phyloP scores from a whole-genome alignment of 768 basidiomycete genomes.

The Antrodiella citrinella region DNA sequence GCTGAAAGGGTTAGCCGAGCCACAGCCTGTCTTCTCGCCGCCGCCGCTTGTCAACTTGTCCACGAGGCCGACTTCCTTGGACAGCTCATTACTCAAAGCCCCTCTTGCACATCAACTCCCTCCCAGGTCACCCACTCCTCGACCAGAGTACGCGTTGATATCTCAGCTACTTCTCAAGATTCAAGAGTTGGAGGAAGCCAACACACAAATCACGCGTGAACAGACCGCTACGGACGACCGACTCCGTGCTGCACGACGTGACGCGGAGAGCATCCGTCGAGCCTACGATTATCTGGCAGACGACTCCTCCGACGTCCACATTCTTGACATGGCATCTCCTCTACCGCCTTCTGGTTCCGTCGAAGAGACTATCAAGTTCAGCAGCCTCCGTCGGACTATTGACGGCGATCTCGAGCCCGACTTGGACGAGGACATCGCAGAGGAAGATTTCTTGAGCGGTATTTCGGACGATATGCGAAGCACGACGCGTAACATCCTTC shows the following conservation, averaged over 20 bases:
- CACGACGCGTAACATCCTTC: constrained; percentile 15
- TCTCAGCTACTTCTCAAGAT: constrained; percentile 68
- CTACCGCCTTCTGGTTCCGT: constrained; percentile 15
- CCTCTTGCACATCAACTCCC: constrained; percentile 5
- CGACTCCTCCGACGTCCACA: constrained; percentile 41
- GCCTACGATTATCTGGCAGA: constrained; percentile 64
- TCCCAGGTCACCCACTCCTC: constrained; percentile 6
- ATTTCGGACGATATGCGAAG: constrained; percentile 20
- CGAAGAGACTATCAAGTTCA: constrained; percentile 36
- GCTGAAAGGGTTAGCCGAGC: constrained; percentile 1
- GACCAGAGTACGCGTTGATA: constrained; percentile 42
- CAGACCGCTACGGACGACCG: constrained; percentile 55
- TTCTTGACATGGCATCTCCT: constrained; percentile 17
- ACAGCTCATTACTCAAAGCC: constrained; percentile 12
- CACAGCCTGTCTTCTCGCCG: not conserved
- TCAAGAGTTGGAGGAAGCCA: constrained; percentile 68
- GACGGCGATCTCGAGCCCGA: constrained; percentile 8
- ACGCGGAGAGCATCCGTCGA: constrained; percentile 61
- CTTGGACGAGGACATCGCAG: constrained; percentile 11
- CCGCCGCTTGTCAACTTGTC: not conserved
- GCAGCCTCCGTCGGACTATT: constrained; percentile 37
- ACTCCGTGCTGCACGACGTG: constrained; percentile 61
- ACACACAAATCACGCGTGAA: constrained; percentile 54
- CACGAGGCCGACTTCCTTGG: not conserved
- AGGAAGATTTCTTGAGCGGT: constrained; percentile 17